Base-by-base conservation (phyloP, 108 stramenopile genomes). In the Epipyxis sp. region DNA sequence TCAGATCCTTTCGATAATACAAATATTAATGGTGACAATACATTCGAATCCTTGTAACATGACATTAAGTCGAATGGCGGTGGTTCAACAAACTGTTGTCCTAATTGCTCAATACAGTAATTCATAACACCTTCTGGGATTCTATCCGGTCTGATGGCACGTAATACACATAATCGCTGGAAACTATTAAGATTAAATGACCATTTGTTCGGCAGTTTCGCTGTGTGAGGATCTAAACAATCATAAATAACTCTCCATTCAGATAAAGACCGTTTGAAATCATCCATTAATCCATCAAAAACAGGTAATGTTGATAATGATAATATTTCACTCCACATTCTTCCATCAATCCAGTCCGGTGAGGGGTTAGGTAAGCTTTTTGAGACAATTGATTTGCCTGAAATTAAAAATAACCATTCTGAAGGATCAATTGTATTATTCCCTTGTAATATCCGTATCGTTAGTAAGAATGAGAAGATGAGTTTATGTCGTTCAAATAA, bases 1-100 rank as follows among this genome's bases (percentile, higher is more conserved):
- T 86, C 86, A 10, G 82, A 83, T 0, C 86, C 86, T 82, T 86
- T 86, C 20, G 79, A 67, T 27, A 85, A 81, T 39, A 85, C 83
- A 46, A 85, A 85, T 37, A 85, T 79, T 42, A 85, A 80, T 34
- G 85, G 85, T 0, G 85, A 78, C 29, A 76, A 69, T 10, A 81
- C 78, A 2, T 77, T 82, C 0, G 83, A 84, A 67, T 85, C 85
- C 1, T 71, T 67, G 69, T 79, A 85, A 41, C 83, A 85, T n/a
- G 85, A 42, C n/a, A 72, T 80, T 29, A 85, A 61, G 50, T 84
- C 81, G 27, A 85, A 83, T 1, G 85, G 85, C 13, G 85, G 85
- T 40, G 85, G 85, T 35, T 85, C 85, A 59, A 87, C 84, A 45
- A 87, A 87, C 25, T 80, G 46, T 42, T 67, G 82, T 0, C 87